Evolutionary conservation across 2,329 filamentous ascomycete genomes (phyloP), one percentile per base, ranked within the genome.

Genomic region (Leptographium procerum): DNA sequence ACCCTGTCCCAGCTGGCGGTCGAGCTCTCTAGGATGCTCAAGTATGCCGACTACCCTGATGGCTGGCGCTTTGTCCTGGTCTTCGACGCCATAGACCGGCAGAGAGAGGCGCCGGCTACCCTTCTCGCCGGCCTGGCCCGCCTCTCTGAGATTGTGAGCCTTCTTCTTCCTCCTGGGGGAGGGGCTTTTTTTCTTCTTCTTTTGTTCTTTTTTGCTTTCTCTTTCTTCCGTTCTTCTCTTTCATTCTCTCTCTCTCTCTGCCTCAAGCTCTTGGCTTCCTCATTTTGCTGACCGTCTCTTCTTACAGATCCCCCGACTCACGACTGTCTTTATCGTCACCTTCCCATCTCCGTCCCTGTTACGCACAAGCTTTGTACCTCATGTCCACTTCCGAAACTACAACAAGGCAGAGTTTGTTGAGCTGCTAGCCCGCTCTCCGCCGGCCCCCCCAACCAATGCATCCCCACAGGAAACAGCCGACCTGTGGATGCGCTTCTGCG

Each of bases 341-440:
- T 81, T 84, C 9, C 86, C 90, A 0, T 78, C 85, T 1, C 81
- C 88, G 1, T 78, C 83, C 43, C 80, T 86, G 64, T 80, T 95
- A 10, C 86, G 88, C 64, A 78, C 82, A 9, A 75, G 87, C 5
- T 84, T 86, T 6, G 80, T 86, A 0, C 85, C 90, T 2, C 85
- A 94, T 69, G 76, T 97, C 29, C 83, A 88, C 67, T 97, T 97
- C 68, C 83, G 89, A 1, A 80, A 89, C 3, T 99, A 97, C 72
- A 85, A 82, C 13, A 91, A 94, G 66, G 71, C 83, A 58, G 88
- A 96, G 65, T 86, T 89, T 57, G 79, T 95, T 57, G 75, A 81
- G 47, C 95, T 99, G 63, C 76, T 96, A 29, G 78, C 85, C n/a
- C 73, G 77, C 8, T 74, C 71, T 2, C 75, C 75, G 2, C 74